Evolutionary conservation across 768 basidiomycete species (phyloP).

Genomic region (Suillus variegatus): DNA sequence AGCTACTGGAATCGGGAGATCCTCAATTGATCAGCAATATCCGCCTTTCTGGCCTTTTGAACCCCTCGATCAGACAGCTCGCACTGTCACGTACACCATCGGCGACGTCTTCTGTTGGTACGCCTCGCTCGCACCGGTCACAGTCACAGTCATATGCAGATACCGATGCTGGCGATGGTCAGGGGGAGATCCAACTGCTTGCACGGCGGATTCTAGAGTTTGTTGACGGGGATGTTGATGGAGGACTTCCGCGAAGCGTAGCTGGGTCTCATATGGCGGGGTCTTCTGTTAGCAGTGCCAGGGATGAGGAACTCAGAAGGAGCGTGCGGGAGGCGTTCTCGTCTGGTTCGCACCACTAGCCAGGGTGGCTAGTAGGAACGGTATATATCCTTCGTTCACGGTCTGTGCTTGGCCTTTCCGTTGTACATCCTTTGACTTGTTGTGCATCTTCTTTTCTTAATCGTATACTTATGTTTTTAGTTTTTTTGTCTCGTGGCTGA

Average conservation of each 20-base stretch:
- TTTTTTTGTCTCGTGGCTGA: neutral
- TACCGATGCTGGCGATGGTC: slow-evolving; percentile 84
- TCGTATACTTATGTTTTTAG: slow-evolving; percentile 5
- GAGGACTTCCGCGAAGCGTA: slow-evolving; percentile 58
- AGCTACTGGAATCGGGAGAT: slow-evolving; percentile 95
- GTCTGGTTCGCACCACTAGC: slow-evolving; percentile 53
- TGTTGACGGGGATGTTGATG: slow-evolving; percentile 73
- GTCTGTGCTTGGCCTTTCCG: neutral
- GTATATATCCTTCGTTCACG: slow-evolving; percentile 9
- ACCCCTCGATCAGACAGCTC: slow-evolving; percentile 85
- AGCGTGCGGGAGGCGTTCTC: slow-evolving; percentile 84
- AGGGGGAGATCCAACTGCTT: slow-evolving; percentile 81
- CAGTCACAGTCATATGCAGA: slow-evolving; percentile 74
- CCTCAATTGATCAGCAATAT: slow-evolving; percentile 90
- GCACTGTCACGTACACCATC: slow-evolving; percentile 71
- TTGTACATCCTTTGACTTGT: slow-evolving; percentile 8
- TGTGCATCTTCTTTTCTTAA: slow-evolving; percentile 13
- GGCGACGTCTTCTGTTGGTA: slow-evolving; percentile 72
- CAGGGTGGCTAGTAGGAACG: neutral
- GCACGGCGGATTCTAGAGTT: slow-evolving; percentile 85
- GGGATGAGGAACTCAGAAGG: slow-evolving; percentile 77
- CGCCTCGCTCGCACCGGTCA: slow-evolving; percentile 70
- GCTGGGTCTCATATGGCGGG: slow-evolving; percentile 68
- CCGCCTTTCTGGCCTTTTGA: slow-evolving; percentile 76
- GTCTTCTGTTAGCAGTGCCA: slow-evolving; percentile 57